Base-by-base conservation (phyloP, 345 rosid species). In the Ricinus communis region DNA sequence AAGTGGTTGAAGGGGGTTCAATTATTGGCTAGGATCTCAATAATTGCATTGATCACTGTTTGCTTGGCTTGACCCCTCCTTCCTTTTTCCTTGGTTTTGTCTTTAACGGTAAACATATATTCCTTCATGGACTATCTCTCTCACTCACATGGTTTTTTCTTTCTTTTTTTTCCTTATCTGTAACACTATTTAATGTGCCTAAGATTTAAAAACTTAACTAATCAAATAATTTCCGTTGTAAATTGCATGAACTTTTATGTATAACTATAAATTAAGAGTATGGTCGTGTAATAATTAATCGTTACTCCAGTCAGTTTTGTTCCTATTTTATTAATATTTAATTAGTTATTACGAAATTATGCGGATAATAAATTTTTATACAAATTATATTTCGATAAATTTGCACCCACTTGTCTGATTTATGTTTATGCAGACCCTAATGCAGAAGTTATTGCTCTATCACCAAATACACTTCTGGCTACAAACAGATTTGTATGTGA, bases 11-110 rank as follows among this genome's bases (percentile, higher is more conserved):
- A 72, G 33, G 61, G 59, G 68, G 66, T 81, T 79, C 85, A 84
- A 84, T 84, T 77, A 82, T 80, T 84, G 84, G 76, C 65, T 61
- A 41, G 71, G 68, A 62, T 79, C 80, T 81, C 85, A 84, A 84
- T 84, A 76, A 84, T 84, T 84, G 80, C 58, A 72, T 15, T 58
- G 49, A 31, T n/a, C n/a, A 81, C 81, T 71, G 68, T 75, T 68
- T 68, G 61, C 52, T 70, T 58, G 46, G 69, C 76, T 52, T 12
- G 49, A 45, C 62, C 27, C 55, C 49, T 47, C 56, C 19, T 53
- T 70, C 50, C 13, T 18, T 52, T 55, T 47, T n/a, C n/a, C n/a
- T n/a, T n/a, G n/a, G 4, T 36, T 33, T 21, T 69, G 21, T 54
- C 65, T 64, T 66, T 45, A 21, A 65, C 80, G 59, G 14, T 16